Conservation (phyloP, 2,329 filamentous ascomycete species). For the Fusarium nodosum region DNA sequence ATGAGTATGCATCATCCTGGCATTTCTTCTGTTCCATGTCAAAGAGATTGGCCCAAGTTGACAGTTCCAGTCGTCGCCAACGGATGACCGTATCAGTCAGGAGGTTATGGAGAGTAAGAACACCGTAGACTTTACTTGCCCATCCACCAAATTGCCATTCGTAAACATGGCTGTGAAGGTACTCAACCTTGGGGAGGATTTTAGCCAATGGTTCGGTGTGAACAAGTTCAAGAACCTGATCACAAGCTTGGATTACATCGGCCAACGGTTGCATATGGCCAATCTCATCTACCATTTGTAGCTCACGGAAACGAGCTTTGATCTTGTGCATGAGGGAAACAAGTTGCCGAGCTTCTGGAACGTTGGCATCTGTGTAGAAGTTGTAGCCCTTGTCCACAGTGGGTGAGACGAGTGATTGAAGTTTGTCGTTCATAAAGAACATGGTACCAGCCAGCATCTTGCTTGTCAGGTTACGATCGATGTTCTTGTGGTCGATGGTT, state of each 20-base stretch:
- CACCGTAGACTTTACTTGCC: constrained; percentile 83
- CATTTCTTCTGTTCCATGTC: constrained; percentile 85
- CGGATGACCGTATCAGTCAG: constrained; percentile 84
- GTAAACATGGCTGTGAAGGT: constrained; percentile 85
- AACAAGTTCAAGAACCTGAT: constrained; percentile 79
- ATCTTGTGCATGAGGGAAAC: constrained; percentile 77
- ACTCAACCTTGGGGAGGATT: constrained; percentile 87
- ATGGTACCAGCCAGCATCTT: constrained; percentile 76
- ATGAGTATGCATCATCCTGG: constrained; percentile 82
- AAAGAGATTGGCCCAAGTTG: constrained; percentile 90
- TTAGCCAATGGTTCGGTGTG: constrained; percentile 88
- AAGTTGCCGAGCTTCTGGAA: constrained; percentile 80
- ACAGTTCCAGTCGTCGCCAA: constrained; percentile 92
- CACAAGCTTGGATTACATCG: constrained; percentile 82
- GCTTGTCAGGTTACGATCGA: constrained; percentile 60
- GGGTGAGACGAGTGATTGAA: constrained; percentile 59
- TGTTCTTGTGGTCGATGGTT: constrained; percentile 45
- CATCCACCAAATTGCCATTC: constrained; percentile 93
- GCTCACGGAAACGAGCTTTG: constrained; percentile 77
- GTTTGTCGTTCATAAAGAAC: constrained; percentile 73
- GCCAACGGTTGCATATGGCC: constrained; percentile 80
- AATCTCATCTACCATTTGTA: constrained; percentile 76
- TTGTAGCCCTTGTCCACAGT: constrained; percentile 72
- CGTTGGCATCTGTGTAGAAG: constrained; percentile 88
- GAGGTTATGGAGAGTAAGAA: constrained; percentile 77